Percentiles rank a stretch among this genome's conserved stretches.
Evolutionary conservation across 2,329 filamentous ascomycete species (phyloP).

Genomic region (Fusarium mundagurra): DNA sequence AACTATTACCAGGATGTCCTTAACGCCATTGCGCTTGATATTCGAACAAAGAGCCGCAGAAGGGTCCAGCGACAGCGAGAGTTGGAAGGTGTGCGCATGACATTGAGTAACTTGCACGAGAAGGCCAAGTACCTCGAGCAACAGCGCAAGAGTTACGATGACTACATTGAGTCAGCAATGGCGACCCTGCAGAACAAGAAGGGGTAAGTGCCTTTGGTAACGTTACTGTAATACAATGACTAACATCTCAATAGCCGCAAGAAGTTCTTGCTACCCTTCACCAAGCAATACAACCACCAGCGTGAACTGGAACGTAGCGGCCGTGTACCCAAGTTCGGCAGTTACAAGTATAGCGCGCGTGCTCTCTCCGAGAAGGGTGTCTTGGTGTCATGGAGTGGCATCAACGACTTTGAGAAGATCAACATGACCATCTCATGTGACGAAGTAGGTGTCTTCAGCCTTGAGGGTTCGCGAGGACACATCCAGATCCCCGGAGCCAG

Average conservation of each 20-base stretch:
- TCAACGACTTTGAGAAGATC: conserved; percentile 82
- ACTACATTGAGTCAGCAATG: conserved; percentile 99
- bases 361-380: conserved; percentile 93
- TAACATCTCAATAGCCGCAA: conserved; percentile 73
- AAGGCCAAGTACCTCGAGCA: conserved; percentile 94
- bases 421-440: conserved; percentile 96
- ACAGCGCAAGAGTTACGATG: conserved; percentile 96
- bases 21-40: conserved; percentile 95
- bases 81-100: conserved; percentile 82
- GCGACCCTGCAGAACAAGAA: conserved; percentile 96
- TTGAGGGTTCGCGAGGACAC: conserved; percentile 89
- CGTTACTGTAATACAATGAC: conserved; percentile 6
- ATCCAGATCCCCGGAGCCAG: conserved; percentile 97
- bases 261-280: conserved; percentile 93
- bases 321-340: conserved; percentile 95
- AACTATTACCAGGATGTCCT: conserved; percentile 98
- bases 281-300: conserved; percentile 98
- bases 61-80: conserved; percentile 92
- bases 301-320: conserved; percentile 92
- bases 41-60: conserved; percentile 94
- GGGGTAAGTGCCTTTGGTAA: conserved; percentile 64
- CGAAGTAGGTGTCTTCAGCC: conserved; percentile 90
- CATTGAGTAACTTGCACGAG: conserved; percentile 78
- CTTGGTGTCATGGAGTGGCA: conserved; percentile 88
- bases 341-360: conserved; percentile 94